phyloP scores from a whole-genome alignment of 2,329 filamentous ascomycete genomes.

The Clonostachys chloroleuca region DNA sequence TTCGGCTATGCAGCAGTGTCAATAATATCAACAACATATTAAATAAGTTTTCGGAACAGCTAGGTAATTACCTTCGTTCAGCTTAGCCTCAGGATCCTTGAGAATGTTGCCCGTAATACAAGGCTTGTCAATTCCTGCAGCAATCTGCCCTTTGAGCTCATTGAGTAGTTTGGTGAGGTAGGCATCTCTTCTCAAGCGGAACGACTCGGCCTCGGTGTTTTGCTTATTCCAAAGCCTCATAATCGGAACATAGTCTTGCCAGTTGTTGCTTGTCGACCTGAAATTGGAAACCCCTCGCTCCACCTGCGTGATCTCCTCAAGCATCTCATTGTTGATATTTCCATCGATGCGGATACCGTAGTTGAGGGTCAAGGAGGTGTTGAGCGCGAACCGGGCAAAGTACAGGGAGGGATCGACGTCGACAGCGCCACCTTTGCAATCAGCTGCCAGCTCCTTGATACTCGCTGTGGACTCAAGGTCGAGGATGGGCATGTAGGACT shows the following conservation, averaged over 20 bases:
- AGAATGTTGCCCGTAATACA: constrained; percentile 48
- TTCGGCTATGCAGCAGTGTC: constrained; percentile 47
- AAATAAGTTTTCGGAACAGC: background rate
- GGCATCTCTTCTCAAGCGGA: constrained; percentile 62
- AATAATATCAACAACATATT: background rate
- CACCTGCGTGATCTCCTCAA: constrained; percentile 71
- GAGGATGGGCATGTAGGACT: constrained; percentile 78
- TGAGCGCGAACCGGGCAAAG: constrained; percentile 72
- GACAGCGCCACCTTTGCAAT: constrained; percentile 54
- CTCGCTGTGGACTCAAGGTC: constrained; percentile 71
- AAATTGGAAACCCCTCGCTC: constrained; percentile 75
- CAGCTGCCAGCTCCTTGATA: constrained; percentile 66
- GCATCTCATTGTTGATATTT: constrained; percentile 60
- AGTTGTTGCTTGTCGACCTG: constrained; percentile 75
- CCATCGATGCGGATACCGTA: constrained; percentile 75
- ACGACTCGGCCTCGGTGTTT: constrained; percentile 60
- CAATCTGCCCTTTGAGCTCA: constrained; percentile 37
- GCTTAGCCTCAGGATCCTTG: constrained; percentile 37
- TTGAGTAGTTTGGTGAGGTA: constrained; percentile 65
- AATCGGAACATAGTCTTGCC: constrained; percentile 80
- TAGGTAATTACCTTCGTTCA: constrained; percentile 23
- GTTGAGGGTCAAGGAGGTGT: constrained; percentile 73
- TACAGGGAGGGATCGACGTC: constrained; percentile 70
- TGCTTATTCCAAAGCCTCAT: constrained; percentile 60
- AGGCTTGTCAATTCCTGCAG: constrained; percentile 30